phyloP scores from a whole-genome alignment of 78 protist species.

The Cavenderia fasciculata region DNA sequence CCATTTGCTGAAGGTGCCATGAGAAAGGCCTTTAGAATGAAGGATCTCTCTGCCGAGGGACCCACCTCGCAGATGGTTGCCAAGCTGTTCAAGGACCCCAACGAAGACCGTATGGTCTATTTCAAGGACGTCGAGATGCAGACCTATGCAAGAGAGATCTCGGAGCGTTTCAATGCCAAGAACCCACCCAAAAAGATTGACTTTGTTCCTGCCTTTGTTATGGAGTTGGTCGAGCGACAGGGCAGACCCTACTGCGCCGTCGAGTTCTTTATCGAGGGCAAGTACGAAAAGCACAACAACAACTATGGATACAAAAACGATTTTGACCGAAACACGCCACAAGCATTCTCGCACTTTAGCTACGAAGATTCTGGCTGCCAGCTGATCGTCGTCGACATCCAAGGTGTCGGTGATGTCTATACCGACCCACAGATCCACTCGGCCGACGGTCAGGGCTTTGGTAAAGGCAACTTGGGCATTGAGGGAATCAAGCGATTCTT shows the following conservation, averaged over 20 bases:
- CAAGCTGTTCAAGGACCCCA: slow-evolving; percentile 61
- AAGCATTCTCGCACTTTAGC: slow-evolving; percentile 94
- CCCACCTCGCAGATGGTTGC: slow-evolving; percentile 80
- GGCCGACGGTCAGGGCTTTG: slow-evolving; percentile 85
- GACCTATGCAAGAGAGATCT: slow-evolving; percentile 71
- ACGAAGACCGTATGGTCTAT: slow-evolving; percentile 78
- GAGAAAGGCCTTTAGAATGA: slow-evolving; percentile 71
- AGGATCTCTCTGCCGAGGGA: slow-evolving; percentile 73
- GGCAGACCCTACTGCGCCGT: slow-evolving; percentile 80
- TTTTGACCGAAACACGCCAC: slow-evolving; percentile 89
- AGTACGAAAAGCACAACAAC: slow-evolving; percentile 90
- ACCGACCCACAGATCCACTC: slow-evolving; percentile 96
- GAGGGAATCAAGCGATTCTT: slow-evolving; percentile 87
- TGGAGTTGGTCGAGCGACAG: slow-evolving; percentile 76
- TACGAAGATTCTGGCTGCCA: slow-evolving; percentile 83
- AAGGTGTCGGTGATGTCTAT: slow-evolving; percentile 93
- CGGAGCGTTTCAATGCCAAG: slow-evolving; percentile 67
- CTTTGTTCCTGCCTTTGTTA: slow-evolving; percentile 74
- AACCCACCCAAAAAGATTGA: slow-evolving; percentile 82
- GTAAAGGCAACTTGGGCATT: slow-evolving; percentile 90
- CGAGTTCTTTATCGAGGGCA: slow-evolving; percentile 84
- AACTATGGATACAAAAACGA: slow-evolving; percentile 87
- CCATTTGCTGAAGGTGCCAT: slow-evolving; percentile 81
- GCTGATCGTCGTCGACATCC: slow-evolving; percentile 91
- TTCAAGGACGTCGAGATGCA: slow-evolving; percentile 87